phyloP scores from a whole-genome alignment of 208 protist species.

The Herpetomonas muscarum region DNA sequence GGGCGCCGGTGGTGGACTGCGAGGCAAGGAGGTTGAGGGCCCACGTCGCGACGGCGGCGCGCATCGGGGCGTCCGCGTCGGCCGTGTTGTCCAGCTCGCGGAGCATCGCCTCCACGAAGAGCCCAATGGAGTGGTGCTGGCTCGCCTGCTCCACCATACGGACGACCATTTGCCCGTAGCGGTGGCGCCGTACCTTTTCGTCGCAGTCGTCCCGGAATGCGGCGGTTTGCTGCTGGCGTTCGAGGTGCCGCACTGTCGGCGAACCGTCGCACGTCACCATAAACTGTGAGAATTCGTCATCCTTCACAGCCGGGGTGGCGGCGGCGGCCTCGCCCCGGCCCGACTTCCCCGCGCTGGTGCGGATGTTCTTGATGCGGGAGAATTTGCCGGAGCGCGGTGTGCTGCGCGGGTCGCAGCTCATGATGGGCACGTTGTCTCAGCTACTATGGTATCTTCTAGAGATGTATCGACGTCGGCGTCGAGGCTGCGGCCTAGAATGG shows the following conservation, averaged over 20 bases:
- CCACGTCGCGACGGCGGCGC: constrained; percentile 66
- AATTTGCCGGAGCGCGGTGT: constrained; percentile 23
- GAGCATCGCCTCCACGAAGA: constrained; percentile 84
- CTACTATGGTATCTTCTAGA: too few species aligned
- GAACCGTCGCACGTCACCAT: too few species aligned
- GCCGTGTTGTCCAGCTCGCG: constrained; percentile 32
- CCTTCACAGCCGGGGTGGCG: background rate
- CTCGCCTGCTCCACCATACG: constrained; percentile 36
- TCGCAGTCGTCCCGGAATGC: constrained; percentile 40
- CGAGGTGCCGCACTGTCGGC: constrained; percentile 22
- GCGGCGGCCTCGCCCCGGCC: background rate
- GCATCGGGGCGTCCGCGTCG: constrained; percentile 24
- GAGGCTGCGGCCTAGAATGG: too few species aligned
- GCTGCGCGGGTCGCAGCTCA: background rate
- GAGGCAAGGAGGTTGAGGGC: constrained; percentile 55
- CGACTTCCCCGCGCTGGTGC: background rate
- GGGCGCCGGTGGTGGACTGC: constrained; percentile 14
- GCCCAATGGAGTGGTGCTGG: constrained; percentile 53
- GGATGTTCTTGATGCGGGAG: constrained; percentile 8
- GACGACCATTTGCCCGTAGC: constrained; percentile 66
- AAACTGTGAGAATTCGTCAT: too few species aligned
- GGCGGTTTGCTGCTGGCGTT: constrained; percentile 11
- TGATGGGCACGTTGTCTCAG: too few species aligned
- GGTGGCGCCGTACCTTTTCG: constrained; percentile 49
- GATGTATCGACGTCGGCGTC: too few species aligned